Evolutionary conservation across 495 filamentous ascomycete genomes (phyloP), one percentile per base, ranked within the genome.

Genomic region (Penicillium crystallinum): DNA sequence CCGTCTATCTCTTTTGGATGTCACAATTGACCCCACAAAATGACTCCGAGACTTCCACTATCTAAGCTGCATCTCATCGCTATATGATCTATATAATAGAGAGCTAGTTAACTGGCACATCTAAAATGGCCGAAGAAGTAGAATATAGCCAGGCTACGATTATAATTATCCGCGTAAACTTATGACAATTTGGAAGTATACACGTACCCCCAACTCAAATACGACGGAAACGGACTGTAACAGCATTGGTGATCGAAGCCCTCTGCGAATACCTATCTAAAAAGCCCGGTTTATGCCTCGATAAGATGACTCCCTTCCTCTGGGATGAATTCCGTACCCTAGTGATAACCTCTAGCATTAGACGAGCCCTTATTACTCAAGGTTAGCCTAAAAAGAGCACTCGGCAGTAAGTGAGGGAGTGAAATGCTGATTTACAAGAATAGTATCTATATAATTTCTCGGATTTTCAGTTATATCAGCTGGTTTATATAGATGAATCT

Each of bases 81-180:
- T n/a, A n/a, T n/a, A n/a, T n/a, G n/a, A n/a, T n/a, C n/a, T n/a
- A 19, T 38, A 41, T 41, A 7, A 49, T 49, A 41, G 47, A 49
- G 35, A 49, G 35, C 35, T 4, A 49, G 47, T 41, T 35, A 11
- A n/a, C 40, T 12, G 40, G 2, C 34, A 40, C 47, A 34, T 45
- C 40, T 36, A 21, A 64, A 35, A 62, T 62, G 22, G 61, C 59
- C 34, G 36, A 56, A 34, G 56, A 37, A 52, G 56, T 51, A 33
- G 45, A 46, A 19, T 67, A 54, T 37, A 64, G 43, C 46, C 41
- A 54, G 15, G 41, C 45, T 40, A 53, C 52, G 14, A 56, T 69
- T 42, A 53, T 49, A 48, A 42, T 27, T 29, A 56, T 64, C 46
- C 48, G 49, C 36, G 56, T 46, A 17, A 67, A 63, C 45, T 40